Conservation (phyloP, 2,329 filamentous ascomycete species). For the Davidsoniella eucalypti region DNA sequence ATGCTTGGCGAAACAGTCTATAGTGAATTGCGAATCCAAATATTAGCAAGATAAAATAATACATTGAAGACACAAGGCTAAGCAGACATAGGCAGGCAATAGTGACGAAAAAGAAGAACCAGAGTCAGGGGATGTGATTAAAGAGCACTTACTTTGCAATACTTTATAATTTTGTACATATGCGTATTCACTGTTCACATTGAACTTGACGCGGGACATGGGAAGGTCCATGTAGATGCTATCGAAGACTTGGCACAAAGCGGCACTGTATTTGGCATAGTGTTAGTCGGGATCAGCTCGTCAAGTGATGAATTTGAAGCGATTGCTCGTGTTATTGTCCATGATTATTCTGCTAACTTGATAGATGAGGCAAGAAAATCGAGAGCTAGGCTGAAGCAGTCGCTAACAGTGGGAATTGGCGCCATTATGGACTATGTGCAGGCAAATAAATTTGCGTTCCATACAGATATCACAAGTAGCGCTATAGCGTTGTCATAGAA, state of each 20-base stretch:
- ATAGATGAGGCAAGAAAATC: no score
- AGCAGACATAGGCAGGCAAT: not conserved
- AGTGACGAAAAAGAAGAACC: not conserved
- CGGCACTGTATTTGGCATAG: conserved; percentile 47
- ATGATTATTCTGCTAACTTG: no score
- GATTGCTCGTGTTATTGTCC: not conserved
- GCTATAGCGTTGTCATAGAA: not conserved
- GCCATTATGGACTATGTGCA: no score
- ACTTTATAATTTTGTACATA: conserved; percentile 99
- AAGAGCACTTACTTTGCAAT: conserved; percentile 59
- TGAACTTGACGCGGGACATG: conserved; percentile 95
- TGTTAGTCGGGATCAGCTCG: conserved; percentile 1
- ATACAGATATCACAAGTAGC: not conserved
- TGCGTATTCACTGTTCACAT: conserved; percentile 89
- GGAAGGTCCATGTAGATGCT: conserved; percentile 93
- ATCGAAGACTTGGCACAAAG: conserved; percentile 93
- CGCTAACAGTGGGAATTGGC: no score
- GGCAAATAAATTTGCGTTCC: not conserved
- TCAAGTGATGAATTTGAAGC: not conserved
- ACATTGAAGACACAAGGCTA: not conserved
- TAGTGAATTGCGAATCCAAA: not conserved
- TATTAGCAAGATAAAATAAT: conserved; percentile 12
- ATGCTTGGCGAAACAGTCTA: conserved; percentile 74
- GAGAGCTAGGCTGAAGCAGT: no score
- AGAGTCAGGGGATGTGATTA: not conserved